Evolutionary conservation across 108 stramenopile species (phyloP), one percentile per base, ranked within the genome.

Genomic region (Skeletonema costatum): DNA sequence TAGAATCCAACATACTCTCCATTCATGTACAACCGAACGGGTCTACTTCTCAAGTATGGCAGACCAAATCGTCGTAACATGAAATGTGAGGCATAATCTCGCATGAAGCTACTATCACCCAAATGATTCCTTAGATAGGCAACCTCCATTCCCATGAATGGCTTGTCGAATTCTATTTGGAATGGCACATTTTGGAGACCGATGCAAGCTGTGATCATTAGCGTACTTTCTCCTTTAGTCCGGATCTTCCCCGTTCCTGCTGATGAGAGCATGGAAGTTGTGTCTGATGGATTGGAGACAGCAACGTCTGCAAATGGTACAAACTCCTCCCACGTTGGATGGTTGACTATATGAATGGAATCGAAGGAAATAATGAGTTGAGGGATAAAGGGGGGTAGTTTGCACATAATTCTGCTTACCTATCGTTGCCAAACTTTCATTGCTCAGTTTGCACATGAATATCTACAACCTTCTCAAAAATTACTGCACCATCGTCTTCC

Each of bases 21-120:
- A 35, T 71, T 71, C 62, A 71, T 61, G 70, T 12, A 71, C n/a
- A 71, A 29, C 1, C 70, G 61, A 16, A 63, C 70, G 10, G 70
- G 61, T 36, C 70, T 61, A 5, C 62, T 63, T 5, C 70, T 61
- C 59, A 71, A 63, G 53, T 71, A 64, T 32, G 70, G 70, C 13
- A 71, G 60, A 7, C 70, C 70, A 21, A 58, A 71, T 6, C 70
- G 60, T 4, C 62, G 62, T 13, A 71, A 32, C 60, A 71, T 62
- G 25, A 61, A 32, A 19, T 71, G 70, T 11, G 53, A 58, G 29
- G 60, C 19, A 61, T 64, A 71, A 31, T 71, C 70, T 19, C 70
- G n/a, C 29, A 58, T 58, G 9, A 17, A 71, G 21, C 33, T 36
- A 0, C 2, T 12, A 58, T 71, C 50, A 21, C 50, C 50, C 10